Evolutionary conservation across 2,329 filamentous ascomycete genomes (phyloP).

Genomic region (Xylariaceae sp.): DNA sequence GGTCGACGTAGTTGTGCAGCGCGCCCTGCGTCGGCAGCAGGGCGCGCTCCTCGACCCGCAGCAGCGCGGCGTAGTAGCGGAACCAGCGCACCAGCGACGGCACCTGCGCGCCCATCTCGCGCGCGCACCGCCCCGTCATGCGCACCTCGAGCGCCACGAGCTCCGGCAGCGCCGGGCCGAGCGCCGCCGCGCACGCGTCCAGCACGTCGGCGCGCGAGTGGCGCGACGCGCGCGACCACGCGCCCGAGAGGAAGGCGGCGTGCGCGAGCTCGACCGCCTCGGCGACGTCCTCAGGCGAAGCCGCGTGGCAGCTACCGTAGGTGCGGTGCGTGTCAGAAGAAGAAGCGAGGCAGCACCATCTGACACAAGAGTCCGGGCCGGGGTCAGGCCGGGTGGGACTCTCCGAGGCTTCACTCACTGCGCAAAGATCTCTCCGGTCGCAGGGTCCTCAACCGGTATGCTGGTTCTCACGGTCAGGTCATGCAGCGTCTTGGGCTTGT

Average conservation of each 20-base stretch:
- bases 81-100: constrained; percentile 62
- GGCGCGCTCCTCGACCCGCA: constrained; percentile 59
- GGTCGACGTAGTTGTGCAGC: constrained; percentile 49
- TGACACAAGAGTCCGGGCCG: too few species aligned
- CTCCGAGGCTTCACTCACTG: constrained; percentile 27
- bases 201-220: constrained; percentile 55
- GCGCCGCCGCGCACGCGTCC: constrained; percentile 48
- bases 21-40: constrained; percentile 58
- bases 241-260: constrained; percentile 38
- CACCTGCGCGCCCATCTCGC: constrained; percentile 65
- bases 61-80: constrained; percentile 60
- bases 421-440: constrained; percentile 44
- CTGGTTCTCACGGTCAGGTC: too few species aligned
- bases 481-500: too few species aligned
- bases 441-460: constrained; percentile 45
- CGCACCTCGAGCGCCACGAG: constrained; percentile 57
- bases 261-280: constrained; percentile 34
- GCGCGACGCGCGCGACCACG: constrained; percentile 50
- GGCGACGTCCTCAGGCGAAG: constrained; percentile 37
- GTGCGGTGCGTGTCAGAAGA: neutral
- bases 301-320: constrained; percentile 36
- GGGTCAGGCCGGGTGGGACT: neutral
- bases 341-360: too few species aligned
- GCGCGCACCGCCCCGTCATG: constrained; percentile 60
- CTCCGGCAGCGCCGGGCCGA: constrained; percentile 42